Evolutionary conservation across 2,329 filamentous ascomycete genomes (phyloP), one percentile per base, ranked within the genome.

Genomic region (Ophiognomonia clavigignenti-juglandacearum): DNA sequence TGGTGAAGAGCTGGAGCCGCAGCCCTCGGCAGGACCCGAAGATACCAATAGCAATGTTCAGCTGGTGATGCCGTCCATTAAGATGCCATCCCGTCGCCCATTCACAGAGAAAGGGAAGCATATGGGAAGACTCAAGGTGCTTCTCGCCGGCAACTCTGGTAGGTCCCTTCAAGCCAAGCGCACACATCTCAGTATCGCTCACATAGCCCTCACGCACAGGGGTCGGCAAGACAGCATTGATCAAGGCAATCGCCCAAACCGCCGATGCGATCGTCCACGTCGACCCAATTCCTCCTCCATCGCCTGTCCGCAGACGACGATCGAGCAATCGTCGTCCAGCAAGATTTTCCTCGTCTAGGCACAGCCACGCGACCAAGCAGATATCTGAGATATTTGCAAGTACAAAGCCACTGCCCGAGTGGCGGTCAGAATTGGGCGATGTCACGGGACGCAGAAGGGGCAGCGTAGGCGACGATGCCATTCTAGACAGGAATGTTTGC

Each of bases 61-160:
- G 64, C 77, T 98, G n/a, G 88, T 98, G 51, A 98, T 98, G 93
- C 93, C 93, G 5, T 96, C 90, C 60, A 85, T 98, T 58, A 83
- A 81, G 52, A 93, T 98, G 80, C 92, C 93, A 4, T 86, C 82
- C 51, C 82, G 93, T 41, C 78, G 90, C 43, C 91, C 91, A 0
- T 97, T 97, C 64, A 96, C 93, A 0, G 82, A 86, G n/a, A 78
- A 79, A 39, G 93, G 93, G 14, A 92, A 86, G 68, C 77, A 77
- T 27, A 78, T 97, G 63, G 92, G 92, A 1, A 84, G 88, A 57
- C 73, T 97, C 45, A 97, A 95, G 69, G 72, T 97, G n/a, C 73
- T 97, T 54, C 74, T 97, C 46, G 86, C 89, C 43, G 93, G 93
- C 24, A 80, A 82, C 59, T 77, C 81, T 59, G 88, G 89, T 85